Evolutionary conservation across 1,284 basidiomycete genomes (phyloP).

Genomic region (Xerocomus amazonicus): DNA sequence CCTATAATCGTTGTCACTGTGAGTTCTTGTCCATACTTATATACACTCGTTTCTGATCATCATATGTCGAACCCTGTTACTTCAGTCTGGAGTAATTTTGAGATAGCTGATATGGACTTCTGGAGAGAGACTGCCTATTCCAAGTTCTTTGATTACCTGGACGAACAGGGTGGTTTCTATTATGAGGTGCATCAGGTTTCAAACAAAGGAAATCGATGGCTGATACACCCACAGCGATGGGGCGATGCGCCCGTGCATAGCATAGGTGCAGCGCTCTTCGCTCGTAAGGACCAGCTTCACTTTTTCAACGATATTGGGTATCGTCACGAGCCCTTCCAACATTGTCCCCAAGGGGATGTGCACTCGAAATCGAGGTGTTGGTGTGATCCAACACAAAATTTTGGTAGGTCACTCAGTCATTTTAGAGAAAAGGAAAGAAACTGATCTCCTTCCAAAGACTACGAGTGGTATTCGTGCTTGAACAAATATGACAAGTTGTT

Average conservation of each 20-base stretch:
- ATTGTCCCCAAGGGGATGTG: slow-evolving; percentile 62
- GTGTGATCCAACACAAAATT: slow-evolving; percentile 62
- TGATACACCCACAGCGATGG: slow-evolving; percentile 55
- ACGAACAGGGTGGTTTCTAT: slow-evolving; percentile 86
- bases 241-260: slow-evolving; percentile 91
- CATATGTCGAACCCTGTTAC: not conserved
- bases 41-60: not conserved
- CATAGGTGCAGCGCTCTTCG: slow-evolving; percentile 82
- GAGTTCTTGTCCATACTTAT: slow-evolving; percentile 31
- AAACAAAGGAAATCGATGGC: not conserved
- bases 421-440: not conserved
- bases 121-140: slow-evolving; percentile 81
- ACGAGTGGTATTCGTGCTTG: slow-evolving; percentile 78
- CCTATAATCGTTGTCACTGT: slow-evolving; percentile 88
- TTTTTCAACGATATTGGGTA: slow-evolving; percentile 70
- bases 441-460: slow-evolving; percentile 44
- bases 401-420: slow-evolving; percentile 42
- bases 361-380: slow-evolving; percentile 65
- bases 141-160: slow-evolving; percentile 84
- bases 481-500: slow-evolving; percentile 67
- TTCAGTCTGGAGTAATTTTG: slow-evolving; percentile 87
- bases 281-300: slow-evolving; percentile 76
- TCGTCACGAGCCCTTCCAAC: slow-evolving; percentile 77
- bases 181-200: slow-evolving; percentile 65
- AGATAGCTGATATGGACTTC: slow-evolving; percentile 81